Evolutionary conservation across 805 yeast genomes (phyloP), one percentile per base, ranked within the genome.

Genomic region (Lipomyces chichibuensis): DNA sequence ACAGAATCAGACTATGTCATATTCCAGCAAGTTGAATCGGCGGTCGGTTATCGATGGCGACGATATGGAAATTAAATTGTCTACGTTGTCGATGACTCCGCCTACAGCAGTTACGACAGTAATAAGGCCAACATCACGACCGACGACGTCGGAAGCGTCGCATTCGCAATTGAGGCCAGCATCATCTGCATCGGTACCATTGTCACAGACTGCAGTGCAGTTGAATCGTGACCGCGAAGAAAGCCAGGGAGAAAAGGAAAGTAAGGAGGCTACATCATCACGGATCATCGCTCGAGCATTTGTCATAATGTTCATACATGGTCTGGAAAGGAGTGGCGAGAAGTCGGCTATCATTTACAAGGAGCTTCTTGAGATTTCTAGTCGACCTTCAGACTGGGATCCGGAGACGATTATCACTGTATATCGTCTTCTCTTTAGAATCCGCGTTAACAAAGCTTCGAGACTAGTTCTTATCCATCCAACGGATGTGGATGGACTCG

Each of bases 401-500:
- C 69, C 75, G 2, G 57, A 64, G 25, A 70, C 77, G n/a, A 73
- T 72, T 56, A 59, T 89, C n/a, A 78, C 82, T 3, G 75, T 85
- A 2, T 79, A 87, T 6, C 82, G 88, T 60, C 77, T 86, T 17
- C 77, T 90, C 63, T 78, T 84, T 23, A 79, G 92, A 67, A 78
- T 88, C 0, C 80, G 94, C 62, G 80, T 80, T 0, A 82, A 86
- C 1, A 74, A 78, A 14, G 82, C 81, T 2, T 79, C 80, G 5
- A 77, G 75, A 46, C 76, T 89, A 1, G 85, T 81, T 72, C 77
- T 89, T 55, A 77, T 85, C 2, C 78, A 81, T 7, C 88, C 89
- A 3, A 74, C 77, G 0, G 91, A 89, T 74, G 85, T 88, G 80
- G 88, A 85, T 54, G 92, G 91, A 0, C 76, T 89, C 20, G 84